Evolutionary conservation across 768 basidiomycete species (phyloP), one percentile per base, ranked within the genome.

Genomic region (Mycena albidolilacea): DNA sequence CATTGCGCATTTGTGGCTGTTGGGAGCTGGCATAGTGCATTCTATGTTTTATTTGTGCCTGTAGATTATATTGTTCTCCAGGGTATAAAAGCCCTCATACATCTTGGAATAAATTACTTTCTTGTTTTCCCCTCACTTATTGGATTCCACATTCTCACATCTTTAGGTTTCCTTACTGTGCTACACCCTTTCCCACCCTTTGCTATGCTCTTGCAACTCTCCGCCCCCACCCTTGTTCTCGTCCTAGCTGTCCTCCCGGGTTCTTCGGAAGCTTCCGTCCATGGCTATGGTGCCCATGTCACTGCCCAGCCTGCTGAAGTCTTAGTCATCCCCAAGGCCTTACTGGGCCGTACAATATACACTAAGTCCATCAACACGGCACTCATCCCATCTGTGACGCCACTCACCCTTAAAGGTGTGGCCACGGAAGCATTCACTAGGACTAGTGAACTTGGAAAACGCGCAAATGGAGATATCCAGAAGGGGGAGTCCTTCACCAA

Each of bases 381-480:
- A 23, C 54, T 41, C 38, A 5, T 59, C 8, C 39, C 66, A 2
- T 15, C 74, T 55, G 54, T 54, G 12, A 30, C 30, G 30, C 30
- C 30, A 30, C 3, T 3, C 30, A 35, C 64, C 8, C 21, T 77
- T 73, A 44, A 61, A 10, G 19, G 67, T 10, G 43, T 60, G 7
- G 46, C 37, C 19, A 54, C 75, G 5, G 55, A 52, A 38, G 69
- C 60, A 30, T 23, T 69, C 38, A 43, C 62, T 57, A 62, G 63
- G 50, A 35, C 66, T 1, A 12, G 72, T 35, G 87, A 87, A 50
- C 76, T 91, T 57, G 87, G 88, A 15, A 84, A 82, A 59, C 88
- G 89, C 30, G 84, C 85, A 46, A 80, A 82, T 55, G 84, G 84
- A 30, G 82, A 86, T 67, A 77, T 87, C 5, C 76, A 80, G 19